Percentiles rank a stretch among this genome's conserved stretches.
phyloP scores from a whole-genome alignment of 2,329 filamentous ascomycete genomes.

The Exophiala calicioides region DNA sequence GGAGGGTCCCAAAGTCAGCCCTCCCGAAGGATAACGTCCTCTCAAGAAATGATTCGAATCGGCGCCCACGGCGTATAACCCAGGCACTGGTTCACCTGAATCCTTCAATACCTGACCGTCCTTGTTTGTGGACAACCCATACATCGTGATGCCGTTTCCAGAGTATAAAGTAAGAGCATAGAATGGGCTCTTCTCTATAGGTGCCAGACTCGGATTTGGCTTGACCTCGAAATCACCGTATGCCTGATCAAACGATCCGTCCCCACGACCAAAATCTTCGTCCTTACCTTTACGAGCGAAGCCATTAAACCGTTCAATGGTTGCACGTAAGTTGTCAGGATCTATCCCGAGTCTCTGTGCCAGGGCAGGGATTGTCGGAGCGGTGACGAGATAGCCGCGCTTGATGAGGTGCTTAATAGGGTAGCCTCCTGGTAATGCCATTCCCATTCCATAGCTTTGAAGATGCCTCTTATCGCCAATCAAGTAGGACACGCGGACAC shows the following conservation, averaged over 20 bases:
- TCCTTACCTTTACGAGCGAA: conserved; percentile 35
- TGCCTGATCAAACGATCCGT: conserved; percentile 34
- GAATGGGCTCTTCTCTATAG: conserved; percentile 34
- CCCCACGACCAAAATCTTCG: conserved; percentile 38
- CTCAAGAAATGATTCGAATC: conserved; percentile 40
- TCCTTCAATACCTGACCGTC: conserved; percentile 33
- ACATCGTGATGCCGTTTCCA: conserved; percentile 40
- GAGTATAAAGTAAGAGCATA: conserved; percentile 39
- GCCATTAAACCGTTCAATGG: conserved; percentile 32
- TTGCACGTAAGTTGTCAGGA: neutral
- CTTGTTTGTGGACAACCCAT: conserved; percentile 38
- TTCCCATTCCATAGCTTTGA: neutral
- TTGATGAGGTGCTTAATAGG: neutral
- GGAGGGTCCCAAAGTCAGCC: conserved; percentile 40
- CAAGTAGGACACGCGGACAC: neutral
- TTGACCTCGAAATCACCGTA: conserved; percentile 35
- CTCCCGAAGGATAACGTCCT: conserved; percentile 38
- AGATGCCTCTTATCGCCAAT: neutral
- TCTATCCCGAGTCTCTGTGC: neutral
- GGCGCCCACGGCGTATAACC: conserved; percentile 41
- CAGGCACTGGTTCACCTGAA: conserved; percentile 30
- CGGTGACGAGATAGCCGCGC: neutral
- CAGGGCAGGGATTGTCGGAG: neutral
- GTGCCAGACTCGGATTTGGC: conserved; percentile 37
- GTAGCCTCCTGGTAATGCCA: neutral